Base-by-base conservation (phyloP, 306 rosid genomes). In the Alnus glutinosa region DNA sequence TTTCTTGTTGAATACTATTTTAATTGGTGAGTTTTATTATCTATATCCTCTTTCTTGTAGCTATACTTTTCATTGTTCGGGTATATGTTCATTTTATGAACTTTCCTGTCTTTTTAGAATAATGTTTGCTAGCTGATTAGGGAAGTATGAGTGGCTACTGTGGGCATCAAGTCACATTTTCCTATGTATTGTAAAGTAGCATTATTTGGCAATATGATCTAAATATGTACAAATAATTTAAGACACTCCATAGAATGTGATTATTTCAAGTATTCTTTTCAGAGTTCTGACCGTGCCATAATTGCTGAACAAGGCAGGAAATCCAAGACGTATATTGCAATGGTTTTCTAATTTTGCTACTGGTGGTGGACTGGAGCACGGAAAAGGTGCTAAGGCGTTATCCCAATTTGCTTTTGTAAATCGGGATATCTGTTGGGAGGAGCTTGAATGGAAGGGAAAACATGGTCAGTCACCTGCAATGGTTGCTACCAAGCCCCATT, bases 381-480 rank as follows among this genome's bases (percentile, higher is more conserved):
- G 93, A 72, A 89, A 86, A 81, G 95, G 98, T 73, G 91, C 88
- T 44, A 92, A 84, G 83, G 97, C 95, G 0, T 79, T 94, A 74
- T 83, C 97, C 14, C 93, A 92, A 70, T 94, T 92, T 85, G 90
- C 97, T 67, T 94, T 94, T 77, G 85, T 82, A 74, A 79, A 92
- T 87, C 87, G 97, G 79, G 96, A 94, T 86, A 90, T 87, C 71
- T 92, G 95, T 83, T 94, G 98, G 97, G 97, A 92, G 83, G 98
- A 94, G 86, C 90, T 92, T 70, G 97, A 92, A 92, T 91, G 97
- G 98, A 91, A 90, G 79, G 98, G 98, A 77, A 92, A 89, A 79
- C 98, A 94, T 82, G 98, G 98, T 79, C 98, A 92, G 70, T 92
- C 98, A 19, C 98, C 97, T 1, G 98, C 97, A 34, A 85, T 94